These are phyloP conservation scores for Ilex aquifolium DNA, from an alignment of 257 asterid species.

Conservation along the genomic window DNA sequence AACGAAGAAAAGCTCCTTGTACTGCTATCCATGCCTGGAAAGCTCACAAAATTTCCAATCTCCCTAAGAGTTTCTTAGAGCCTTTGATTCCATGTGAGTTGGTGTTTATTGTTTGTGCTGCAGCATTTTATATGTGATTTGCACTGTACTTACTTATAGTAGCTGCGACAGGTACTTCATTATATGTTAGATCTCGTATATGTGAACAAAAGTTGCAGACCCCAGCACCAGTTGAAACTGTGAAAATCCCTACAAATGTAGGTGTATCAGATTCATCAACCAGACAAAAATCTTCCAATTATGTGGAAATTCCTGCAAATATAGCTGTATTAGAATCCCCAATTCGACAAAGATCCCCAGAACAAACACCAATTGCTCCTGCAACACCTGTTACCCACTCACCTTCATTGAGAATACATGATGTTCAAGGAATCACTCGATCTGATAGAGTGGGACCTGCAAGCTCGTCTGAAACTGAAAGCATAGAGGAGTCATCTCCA, in stretches of 20 bases:
- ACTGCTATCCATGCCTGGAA: conserved; percentile 48
- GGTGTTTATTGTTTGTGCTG: conserved; percentile 6
- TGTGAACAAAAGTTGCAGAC: conserved; percentile 11
- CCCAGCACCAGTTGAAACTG: conserved; percentile 17
- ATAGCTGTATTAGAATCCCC: conserved; percentile 15
- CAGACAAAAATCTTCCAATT: background rate
- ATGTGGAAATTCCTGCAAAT: conserved; percentile 2
- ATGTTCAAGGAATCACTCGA: conserved; percentile 24
- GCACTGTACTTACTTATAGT: conserved; percentile 8
- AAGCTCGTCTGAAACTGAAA: conserved; percentile 31
- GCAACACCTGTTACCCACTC: conserved; percentile 48
- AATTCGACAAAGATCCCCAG: conserved; percentile 13
- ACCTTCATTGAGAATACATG: conserved; percentile 35
- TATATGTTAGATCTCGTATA: conserved; percentile 22
- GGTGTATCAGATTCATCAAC: conserved; percentile 16
- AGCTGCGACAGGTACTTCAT: conserved; percentile 37
- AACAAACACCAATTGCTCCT: conserved; percentile 55
- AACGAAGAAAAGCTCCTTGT: conserved; percentile 35
- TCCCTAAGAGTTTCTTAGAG: conserved; percentile 50
- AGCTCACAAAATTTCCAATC: conserved; percentile 30
- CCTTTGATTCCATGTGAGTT: conserved; percentile 60
- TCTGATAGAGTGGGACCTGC: conserved; percentile 28
- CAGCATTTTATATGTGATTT: conserved; percentile 1
- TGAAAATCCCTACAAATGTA: conserved; percentile 10
- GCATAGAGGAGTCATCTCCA: conserved; percentile 17